Evolutionary conservation across 768 basidiomycete genomes (phyloP).

Genomic region (Xanthoconium stramineum): DNA sequence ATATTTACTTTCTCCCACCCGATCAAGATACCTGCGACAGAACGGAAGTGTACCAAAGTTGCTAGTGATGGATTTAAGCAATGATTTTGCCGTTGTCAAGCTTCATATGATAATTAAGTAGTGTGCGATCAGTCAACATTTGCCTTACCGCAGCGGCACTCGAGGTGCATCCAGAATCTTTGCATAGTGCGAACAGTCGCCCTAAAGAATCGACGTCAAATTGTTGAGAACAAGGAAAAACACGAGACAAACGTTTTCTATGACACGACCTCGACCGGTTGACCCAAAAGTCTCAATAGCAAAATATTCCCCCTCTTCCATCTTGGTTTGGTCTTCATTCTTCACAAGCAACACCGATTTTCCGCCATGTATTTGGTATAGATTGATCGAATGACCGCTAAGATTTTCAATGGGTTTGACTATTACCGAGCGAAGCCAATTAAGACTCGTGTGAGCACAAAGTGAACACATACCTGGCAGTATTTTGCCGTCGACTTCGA

Average conservation of each 20-base stretch:
- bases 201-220: constrained; percentile 41
- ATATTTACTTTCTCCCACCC: constrained; percentile 89
- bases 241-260: constrained; percentile 61
- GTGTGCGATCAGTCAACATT: not conserved
- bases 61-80: constrained; percentile 84
- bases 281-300: constrained; percentile 99
- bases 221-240: not conserved
- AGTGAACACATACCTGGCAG: constrained; percentile 56
- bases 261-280: constrained; percentile 87
- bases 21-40: constrained; percentile 93
- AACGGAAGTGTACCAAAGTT: constrained; percentile 96
- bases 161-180: constrained; percentile 64
- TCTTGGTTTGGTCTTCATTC: constrained; percentile 87
- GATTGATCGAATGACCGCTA: constrained; percentile 90
- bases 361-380: constrained; percentile 89
- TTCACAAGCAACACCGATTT: constrained; percentile 91
- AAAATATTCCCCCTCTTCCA: constrained; percentile 99
- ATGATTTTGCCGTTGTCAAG: constrained; percentile 77
- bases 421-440: constrained; percentile 26
- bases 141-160: constrained; percentile 67
- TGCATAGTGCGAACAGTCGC: constrained; percentile 94
- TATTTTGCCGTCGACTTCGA: constrained; percentile 83
- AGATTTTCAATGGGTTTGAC: constrained; percentile 94
- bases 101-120: constrained; percentile 37
- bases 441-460: not conserved